Conservation (phyloP, 2,329 filamentous ascomycete species). For the Ophiobolus disseminans region DNA sequence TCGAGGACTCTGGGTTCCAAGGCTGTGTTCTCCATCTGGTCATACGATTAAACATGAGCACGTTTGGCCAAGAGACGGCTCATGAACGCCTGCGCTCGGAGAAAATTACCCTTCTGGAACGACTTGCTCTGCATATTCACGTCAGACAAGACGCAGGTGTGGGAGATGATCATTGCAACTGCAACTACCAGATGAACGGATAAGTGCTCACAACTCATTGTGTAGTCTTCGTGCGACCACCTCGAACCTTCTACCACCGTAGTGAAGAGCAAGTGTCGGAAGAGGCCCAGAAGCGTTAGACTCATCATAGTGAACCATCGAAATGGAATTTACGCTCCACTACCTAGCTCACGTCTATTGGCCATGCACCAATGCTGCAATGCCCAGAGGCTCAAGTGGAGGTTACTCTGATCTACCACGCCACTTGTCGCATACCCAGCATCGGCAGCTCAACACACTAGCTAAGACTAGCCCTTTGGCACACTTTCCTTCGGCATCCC, state of each 20-base stretch:
- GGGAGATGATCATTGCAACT: constrained; percentile 2
- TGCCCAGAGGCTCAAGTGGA: constrained; percentile 23
- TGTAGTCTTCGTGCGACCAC: background rate
- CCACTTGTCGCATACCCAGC: constrained; percentile 16
- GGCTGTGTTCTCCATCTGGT: constrained; percentile 15
- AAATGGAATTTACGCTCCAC: too few species aligned
- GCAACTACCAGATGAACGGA: too few species aligned
- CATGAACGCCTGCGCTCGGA: constrained; percentile 17
- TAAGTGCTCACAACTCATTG: background rate
- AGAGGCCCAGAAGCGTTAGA: constrained; percentile 8
- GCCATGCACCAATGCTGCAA: too few species aligned
- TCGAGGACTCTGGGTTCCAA: constrained; percentile 15
- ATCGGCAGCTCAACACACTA: constrained; percentile 2
- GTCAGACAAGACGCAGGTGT: constrained; percentile 2
- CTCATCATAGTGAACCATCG: constrained; percentile 8
- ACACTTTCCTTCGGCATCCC: constrained; percentile 18
- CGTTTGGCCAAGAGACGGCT: too few species aligned
- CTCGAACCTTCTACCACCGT: constrained; percentile 7
- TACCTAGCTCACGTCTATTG: too few species aligned
- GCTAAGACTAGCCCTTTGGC: constrained; percentile 10
- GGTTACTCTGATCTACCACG: constrained; percentile 12
- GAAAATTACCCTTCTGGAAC: constrained; percentile 13
- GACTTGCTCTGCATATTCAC: background rate
- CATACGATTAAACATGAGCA: constrained; percentile 18
- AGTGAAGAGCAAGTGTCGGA: background rate